Evolutionary conservation across 192 early-diverging fungal genomes (phyloP).

Genomic region (Coemansia sp.): DNA sequence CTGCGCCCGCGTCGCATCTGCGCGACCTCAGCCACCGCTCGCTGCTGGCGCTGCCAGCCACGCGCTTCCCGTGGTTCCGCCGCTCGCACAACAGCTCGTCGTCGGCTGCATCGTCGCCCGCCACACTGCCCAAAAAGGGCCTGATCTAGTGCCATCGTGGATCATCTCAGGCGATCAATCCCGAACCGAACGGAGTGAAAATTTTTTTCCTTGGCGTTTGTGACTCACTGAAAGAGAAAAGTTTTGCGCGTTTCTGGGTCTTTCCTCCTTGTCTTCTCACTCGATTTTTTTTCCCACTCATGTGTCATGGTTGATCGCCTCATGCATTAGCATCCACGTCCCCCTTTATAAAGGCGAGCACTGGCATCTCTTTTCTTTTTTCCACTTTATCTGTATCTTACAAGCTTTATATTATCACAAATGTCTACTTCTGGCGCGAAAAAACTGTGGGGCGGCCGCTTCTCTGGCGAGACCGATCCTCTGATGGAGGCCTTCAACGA

Average conservation of each 20-base stretch:
- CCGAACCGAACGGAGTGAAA: conserved; percentile 2
- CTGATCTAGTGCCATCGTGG: not conserved
- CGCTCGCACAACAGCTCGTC: conserved; percentile 3
- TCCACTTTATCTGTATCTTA: conserved; percentile 1
- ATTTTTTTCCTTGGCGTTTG: not conserved
- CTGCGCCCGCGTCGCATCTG: not conserved
- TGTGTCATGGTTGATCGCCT: not conserved
- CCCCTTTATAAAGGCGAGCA: not conserved
- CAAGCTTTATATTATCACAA: not conserved
- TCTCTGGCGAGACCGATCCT: conserved; percentile 88
- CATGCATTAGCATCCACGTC: not conserved
- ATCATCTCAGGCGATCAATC: conserved; percentile 3
- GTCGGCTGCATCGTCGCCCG: not conserved
- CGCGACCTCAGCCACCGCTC: conserved; percentile 7
- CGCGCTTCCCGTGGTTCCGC: conserved; percentile 38
- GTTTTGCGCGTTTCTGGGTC: not conserved
- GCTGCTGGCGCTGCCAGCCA: conserved; percentile 7
- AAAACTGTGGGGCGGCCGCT: conserved; percentile 83
- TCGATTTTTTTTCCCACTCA: not conserved
- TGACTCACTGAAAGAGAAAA: conserved; percentile 1
- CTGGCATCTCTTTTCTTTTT: not conserved
- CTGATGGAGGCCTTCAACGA: conserved; percentile 97
- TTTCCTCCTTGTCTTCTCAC: not conserved
- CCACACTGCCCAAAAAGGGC: not conserved
- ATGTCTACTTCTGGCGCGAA: conserved; percentile 20